These are phyloP conservation scores for Kuraishia cidri DNA, from an alignment of 805 yeast species.

Conservation along the genomic window DNA sequence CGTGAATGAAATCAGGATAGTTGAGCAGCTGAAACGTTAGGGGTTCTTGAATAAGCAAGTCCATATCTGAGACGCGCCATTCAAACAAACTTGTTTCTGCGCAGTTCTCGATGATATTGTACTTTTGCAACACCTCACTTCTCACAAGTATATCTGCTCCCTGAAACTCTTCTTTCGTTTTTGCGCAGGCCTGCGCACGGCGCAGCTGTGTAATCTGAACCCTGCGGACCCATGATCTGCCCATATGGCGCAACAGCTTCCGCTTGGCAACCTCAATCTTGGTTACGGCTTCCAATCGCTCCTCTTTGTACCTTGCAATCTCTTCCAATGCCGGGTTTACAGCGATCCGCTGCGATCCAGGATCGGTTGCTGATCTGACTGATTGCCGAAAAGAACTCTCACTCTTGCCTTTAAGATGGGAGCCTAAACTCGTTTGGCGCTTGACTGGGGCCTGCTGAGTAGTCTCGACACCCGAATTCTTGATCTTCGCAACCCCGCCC, in stretches of 20 bases:
- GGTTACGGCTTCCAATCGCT: slow-evolving; percentile 10
- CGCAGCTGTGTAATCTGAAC: slow-evolving; percentile 7
- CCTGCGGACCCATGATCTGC: slow-evolving; percentile 21
- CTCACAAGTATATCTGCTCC: slow-evolving; percentile 17
- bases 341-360: background rate
- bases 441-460: background rate
- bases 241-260: slow-evolving; percentile 15
- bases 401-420: background rate
- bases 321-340: slow-evolving; percentile 9
- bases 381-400: background rate
- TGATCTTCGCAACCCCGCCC: background rate
- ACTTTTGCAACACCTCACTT: slow-evolving; percentile 13
- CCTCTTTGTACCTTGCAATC: slow-evolving; percentile 10
- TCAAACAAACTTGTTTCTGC: slow-evolving; percentile 44
- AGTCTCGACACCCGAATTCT: background rate
- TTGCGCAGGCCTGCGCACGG: slow-evolving; percentile 1
- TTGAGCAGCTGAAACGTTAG: slow-evolving; percentile 34
- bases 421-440: background rate
- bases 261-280: slow-evolving; percentile 13
- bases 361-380: background rate
- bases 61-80: slow-evolving; percentile 38
- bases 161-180: slow-evolving; percentile 4
- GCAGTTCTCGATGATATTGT: slow-evolving; percentile 14
- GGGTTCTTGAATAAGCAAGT: slow-evolving; percentile 41
- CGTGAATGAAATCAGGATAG: slow-evolving; percentile 53